Percentiles rank a stretch among this genome's conserved stretches.
Conservation (phyloP, 345 rosid genomes). For the Arabidopsis thaliana region TAIR10.1 NC_003070.9:11746001-11746500, state of each 20-base stretch:
- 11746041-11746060: conserved; percentile 17
- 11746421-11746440: conserved; percentile 25
- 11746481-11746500: conserved; percentile 93
- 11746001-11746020: conserved; percentile 46
- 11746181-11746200: background rate
- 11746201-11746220: conserved; percentile 23
- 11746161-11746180: conserved; percentile 92
- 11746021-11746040: conserved; percentile 60
- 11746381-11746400: conserved; percentile 36
- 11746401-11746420: conserved; percentile 30
- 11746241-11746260: conserved; percentile 12
- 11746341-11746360: conserved; percentile 85
- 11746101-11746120: conserved; percentile 54
- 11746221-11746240: conserved; percentile 10
- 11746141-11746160: conserved; percentile 91
- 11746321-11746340: conserved; percentile 77
- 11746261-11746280: conserved; percentile 19
- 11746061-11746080: conserved; percentile 26
- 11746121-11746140: conserved; percentile 84
- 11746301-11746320: conserved; percentile 42
- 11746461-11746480: conserved; percentile 12
- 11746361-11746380: conserved; percentile 84
- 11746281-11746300: background rate
- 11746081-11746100: conserved; percentile 19
- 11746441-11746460: conserved; percentile 3